Percentiles rank a stretch among this genome's conserved stretches.
These are phyloP conservation scores for Coemansia sp. DNA, from an alignment of 192 early-diverging fungal species.

Conservation along the genomic window DNA sequence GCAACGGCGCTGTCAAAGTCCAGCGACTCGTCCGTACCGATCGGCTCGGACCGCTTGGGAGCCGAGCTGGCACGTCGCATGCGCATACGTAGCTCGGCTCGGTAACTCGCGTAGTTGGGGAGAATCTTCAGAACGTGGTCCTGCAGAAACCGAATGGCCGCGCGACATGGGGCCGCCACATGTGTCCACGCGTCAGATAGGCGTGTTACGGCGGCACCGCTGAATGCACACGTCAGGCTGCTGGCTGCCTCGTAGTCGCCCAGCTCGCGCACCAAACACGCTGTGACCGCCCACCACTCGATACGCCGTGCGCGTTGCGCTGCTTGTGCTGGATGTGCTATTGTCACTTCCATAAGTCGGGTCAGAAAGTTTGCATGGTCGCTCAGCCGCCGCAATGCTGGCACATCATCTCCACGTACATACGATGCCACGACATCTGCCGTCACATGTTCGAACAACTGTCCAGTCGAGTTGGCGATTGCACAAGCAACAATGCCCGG, in stretches of 20 bases:
- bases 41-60: background rate
- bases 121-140: slow-evolving; percentile 45
- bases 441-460: slow-evolving; percentile 41
- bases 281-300: slow-evolving; percentile 46
- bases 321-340: slow-evolving; percentile 35
- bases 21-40: slow-evolving; percentile 15
- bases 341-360: slow-evolving; percentile 36
- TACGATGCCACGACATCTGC: slow-evolving; percentile 26
- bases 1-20: slow-evolving; percentile 50
- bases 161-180: slow-evolving; percentile 29
- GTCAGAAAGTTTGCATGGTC: slow-evolving; percentile 51
- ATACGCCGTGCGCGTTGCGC: slow-evolving; percentile 36
- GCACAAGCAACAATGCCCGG: slow-evolving; percentile 47
- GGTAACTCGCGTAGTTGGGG: slow-evolving; percentile 45
- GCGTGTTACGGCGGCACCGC: slow-evolving; percentile 25
- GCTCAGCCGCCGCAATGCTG: slow-evolving; percentile 36
- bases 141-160: slow-evolving; percentile 36
- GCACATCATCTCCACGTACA: slow-evolving; percentile 9
- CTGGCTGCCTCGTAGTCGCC: slow-evolving; percentile 53
- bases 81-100: slow-evolving; percentile 38
- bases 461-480: slow-evolving; percentile 45
- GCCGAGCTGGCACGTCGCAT: slow-evolving; percentile 15
- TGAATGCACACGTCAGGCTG: slow-evolving; percentile 47
- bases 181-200: slow-evolving; percentile 37
- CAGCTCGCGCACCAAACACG: slow-evolving; percentile 43